Conservation (phyloP, 164 flowering plant genomes). For the Annona cherimola region DNA sequence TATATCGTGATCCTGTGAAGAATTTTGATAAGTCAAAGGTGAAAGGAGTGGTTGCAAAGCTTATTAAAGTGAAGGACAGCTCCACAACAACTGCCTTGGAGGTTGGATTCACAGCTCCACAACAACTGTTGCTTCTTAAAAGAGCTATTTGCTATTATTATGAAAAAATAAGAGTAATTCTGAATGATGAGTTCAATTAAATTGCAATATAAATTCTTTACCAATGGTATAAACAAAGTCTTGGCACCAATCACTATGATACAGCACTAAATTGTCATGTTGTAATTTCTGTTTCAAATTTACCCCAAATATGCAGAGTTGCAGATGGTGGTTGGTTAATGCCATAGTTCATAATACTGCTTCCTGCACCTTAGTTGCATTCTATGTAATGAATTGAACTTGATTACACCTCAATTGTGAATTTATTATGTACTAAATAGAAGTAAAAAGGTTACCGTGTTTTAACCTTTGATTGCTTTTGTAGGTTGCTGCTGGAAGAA, state of each 20-base stretch:
- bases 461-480: constrained; percentile 3
- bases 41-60: constrained; percentile 95
- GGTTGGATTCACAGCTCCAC: constrained; percentile 31
- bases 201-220: neutral
- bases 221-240: neutral
- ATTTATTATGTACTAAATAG: neutral
- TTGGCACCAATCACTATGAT: too few relatives aligned
- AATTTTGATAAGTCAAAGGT: constrained; percentile 89
- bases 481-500: constrained; percentile 96
- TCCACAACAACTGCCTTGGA: constrained; percentile 84
- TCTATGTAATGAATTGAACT: neutral
- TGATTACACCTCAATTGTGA: neutral
- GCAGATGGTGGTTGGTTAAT: neutral
- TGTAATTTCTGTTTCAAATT: neutral
- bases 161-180: neutral
- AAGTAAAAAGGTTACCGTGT: neutral
- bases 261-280: too few relatives aligned
- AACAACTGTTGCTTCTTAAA: neutral
- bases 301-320: neutral
- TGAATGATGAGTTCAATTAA: neutral
- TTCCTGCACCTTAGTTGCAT: neutral
- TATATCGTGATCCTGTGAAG: constrained; percentile 65
- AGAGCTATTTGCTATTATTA: neutral
- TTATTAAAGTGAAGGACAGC: constrained; percentile 83
- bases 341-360: neutral